Percentiles rank a stretch among this genome's conserved stretches.
Conservation (phyloP, 768 basidiomycete genomes). For the Dacryopinax spathularia region DNA sequence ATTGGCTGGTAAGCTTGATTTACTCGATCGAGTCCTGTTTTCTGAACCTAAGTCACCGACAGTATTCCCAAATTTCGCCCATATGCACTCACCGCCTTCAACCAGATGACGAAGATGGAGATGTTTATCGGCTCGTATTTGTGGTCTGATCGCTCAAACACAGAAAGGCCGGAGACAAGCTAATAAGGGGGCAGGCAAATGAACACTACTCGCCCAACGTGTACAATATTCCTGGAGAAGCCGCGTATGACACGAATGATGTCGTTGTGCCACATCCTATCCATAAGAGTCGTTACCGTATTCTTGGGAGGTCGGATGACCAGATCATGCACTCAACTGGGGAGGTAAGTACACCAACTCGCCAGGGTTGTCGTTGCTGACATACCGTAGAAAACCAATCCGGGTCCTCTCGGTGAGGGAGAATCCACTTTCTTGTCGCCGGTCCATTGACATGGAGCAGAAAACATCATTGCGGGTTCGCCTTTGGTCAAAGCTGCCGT, state of each 20-base stretch:
- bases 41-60: neutral
- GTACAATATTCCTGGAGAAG: neutral
- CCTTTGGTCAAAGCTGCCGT: conserved; percentile 23
- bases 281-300: conserved; percentile 24
- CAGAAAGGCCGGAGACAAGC: no score
- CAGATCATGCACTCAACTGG: conserved; percentile 31
- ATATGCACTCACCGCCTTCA: neutral
- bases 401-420: conserved; percentile 7
- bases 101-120: neutral
- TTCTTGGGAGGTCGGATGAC: conserved; percentile 34
- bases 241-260: conserved; percentile 30
- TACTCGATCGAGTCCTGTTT: no score
- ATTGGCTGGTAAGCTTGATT: neutral
- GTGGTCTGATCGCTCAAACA: no score
- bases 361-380: neutral
- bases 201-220: neutral
- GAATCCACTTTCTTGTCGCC: neutral
- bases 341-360: conserved; percentile 1
- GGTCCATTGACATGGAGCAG: conserved; percentile 8
- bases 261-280: conserved; percentile 31
- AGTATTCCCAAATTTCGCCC: neutral
- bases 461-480: conserved; percentile 26
- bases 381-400: conserved; percentile 14
- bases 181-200: neutral
- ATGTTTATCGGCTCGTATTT: neutral